Evolutionary conservation across 2,329 filamentous ascomycete species (phyloP).

Genomic region (Penicillium sp.): DNA sequence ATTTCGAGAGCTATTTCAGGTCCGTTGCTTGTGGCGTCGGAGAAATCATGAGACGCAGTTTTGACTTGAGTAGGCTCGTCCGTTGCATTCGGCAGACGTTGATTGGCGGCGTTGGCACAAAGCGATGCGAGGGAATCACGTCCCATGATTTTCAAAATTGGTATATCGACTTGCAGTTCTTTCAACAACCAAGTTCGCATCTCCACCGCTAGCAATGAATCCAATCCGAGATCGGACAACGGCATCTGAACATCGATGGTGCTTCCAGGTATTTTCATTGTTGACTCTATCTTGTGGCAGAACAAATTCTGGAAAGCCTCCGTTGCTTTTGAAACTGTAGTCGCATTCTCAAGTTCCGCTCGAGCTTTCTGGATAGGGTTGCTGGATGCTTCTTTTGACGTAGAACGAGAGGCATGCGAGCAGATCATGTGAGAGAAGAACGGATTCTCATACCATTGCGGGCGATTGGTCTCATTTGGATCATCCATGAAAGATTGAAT

Average conservation of each 20-base stretch:
- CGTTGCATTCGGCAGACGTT: constrained; percentile 6
- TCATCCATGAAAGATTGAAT: not conserved
- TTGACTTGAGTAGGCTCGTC: too few species aligned
- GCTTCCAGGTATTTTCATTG: not conserved
- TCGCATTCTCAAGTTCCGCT: not conserved
- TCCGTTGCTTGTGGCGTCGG: too few species aligned
- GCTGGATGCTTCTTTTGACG: not conserved
- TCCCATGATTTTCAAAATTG: constrained; percentile 53
- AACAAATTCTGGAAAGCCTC: not conserved
- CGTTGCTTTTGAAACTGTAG: not conserved
- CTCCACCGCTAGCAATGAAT: constrained; percentile 47
- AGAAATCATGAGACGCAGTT: too few species aligned
- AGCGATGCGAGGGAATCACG: constrained; percentile 35
- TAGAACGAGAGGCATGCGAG: too few species aligned
- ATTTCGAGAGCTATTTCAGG: too few species aligned
- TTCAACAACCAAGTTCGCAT: constrained; percentile 56
- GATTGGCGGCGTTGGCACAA: constrained; percentile 3
- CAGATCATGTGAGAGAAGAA: not conserved
- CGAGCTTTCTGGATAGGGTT: not conserved
- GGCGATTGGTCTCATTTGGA: not conserved
- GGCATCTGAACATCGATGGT: constrained; percentile 2
- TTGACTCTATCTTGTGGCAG: not conserved
- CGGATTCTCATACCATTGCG: not conserved
- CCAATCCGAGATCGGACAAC: constrained; percentile 39
- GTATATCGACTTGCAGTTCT: constrained; percentile 49